phyloP scores from a whole-genome alignment of 176 grass and related monocot genomes.

The Avena insularis region DNA sequence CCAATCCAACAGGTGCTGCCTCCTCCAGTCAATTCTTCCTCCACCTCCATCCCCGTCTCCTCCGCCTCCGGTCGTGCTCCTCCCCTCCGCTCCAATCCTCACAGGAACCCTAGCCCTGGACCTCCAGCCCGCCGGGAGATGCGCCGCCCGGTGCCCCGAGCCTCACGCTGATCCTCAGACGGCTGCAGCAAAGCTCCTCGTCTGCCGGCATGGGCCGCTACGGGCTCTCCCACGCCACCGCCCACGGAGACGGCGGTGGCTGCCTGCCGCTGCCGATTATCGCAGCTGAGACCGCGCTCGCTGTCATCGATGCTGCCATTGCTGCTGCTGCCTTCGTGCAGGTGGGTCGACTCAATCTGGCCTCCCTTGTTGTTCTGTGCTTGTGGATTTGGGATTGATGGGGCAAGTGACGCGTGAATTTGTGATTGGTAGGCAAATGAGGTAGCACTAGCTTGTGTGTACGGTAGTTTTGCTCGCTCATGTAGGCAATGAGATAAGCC shows the following conservation, averaged over 20 bases:
- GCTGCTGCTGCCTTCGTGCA: conserved; percentile 74
- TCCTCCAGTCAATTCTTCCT: conserved; percentile 52
- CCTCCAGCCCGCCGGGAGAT: conserved; percentile 36
- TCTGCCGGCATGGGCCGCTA: conserved; percentile 53
- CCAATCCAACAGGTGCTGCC: conserved; percentile 59
- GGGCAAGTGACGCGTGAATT: neutral
- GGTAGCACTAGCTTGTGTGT: neutral
- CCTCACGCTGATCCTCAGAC: conserved; percentile 31
- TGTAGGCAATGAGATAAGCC: neutral
- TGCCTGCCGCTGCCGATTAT: conserved; percentile 70
- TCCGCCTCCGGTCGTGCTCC: conserved; percentile 3
- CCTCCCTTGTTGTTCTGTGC: conserved; percentile 5
- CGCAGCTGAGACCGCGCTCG: conserved; percentile 58
- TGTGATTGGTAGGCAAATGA: neutral
- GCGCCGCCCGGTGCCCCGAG: conserved; percentile 20
- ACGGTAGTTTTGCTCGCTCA: conserved; percentile 20
- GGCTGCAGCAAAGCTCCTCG: conserved; percentile 22
- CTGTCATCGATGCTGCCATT: conserved; percentile 64
- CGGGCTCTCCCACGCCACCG: conserved; percentile 23
- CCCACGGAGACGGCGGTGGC: conserved; percentile 46
- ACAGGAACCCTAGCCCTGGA: conserved; percentile 45
- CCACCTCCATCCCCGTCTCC: neutral
- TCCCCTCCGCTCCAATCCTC: conserved; percentile 15
- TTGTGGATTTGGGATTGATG: neutral
- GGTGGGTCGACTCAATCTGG: conserved; percentile 62